A percentile compares a stretch with the other conserved stretches of the same genome.
phyloP scores from a whole-genome alignment of 2,329 filamentous ascomycete genomes.

The Epichloe sylvatica region DNA sequence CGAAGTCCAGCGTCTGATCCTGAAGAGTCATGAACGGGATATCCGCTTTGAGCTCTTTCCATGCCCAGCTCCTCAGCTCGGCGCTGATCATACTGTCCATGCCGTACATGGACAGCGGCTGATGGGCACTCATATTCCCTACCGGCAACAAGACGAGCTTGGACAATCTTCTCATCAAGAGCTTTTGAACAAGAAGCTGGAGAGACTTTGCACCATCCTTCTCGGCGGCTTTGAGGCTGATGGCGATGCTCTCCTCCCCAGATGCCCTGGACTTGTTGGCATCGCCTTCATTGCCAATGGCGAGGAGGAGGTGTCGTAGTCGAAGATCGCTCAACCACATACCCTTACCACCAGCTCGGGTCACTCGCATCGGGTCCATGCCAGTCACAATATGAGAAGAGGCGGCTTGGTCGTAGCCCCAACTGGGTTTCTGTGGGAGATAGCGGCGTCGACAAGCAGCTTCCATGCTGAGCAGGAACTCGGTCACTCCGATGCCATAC shows the following conservation, averaged over 20 bases:
- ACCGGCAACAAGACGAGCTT: too few relatives aligned
- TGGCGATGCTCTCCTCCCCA: too few relatives aligned
- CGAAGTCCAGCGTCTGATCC: not conserved
- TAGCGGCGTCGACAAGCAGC: not conserved
- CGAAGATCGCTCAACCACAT: not conserved
- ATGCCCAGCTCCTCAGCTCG: not conserved
- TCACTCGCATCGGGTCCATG: not conserved
- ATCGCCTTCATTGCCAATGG: too few relatives aligned
- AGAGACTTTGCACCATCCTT: too few relatives aligned
- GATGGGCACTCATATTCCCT: not conserved
- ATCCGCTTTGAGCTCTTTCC: conserved; percentile 2
- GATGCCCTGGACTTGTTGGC: too few relatives aligned
- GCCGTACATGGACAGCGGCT: not conserved
- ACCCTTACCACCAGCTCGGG: not conserved
- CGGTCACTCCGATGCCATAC: not conserved
- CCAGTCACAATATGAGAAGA: not conserved
- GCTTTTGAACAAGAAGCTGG: too few relatives aligned
- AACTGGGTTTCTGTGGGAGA: not conserved
- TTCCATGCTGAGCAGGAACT: not conserved
- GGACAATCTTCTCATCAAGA: too few relatives aligned
- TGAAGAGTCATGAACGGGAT: not conserved
- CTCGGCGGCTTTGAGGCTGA: too few relatives aligned
- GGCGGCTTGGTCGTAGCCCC: too few relatives aligned
- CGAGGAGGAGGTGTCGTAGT: too few relatives aligned
- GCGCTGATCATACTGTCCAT: conserved; percentile 1